These are phyloP conservation scores for Calonectria multiphialidica DNA, from an alignment of 2,329 filamentous ascomycete species.

Conservation along the genomic window DNA sequence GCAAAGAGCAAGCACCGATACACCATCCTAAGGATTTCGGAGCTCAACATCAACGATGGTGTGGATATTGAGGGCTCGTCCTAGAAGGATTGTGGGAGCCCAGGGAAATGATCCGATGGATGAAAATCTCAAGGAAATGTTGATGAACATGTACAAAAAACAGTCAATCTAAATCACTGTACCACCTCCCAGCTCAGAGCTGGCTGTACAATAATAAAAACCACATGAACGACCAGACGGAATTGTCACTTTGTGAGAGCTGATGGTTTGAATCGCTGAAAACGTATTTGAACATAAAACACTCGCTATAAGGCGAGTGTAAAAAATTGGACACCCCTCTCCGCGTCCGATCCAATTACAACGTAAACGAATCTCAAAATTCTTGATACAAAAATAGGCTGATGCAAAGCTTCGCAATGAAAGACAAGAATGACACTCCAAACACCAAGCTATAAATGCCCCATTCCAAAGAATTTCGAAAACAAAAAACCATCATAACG, in stretches of 20 bases:
- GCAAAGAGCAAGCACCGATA: constrained; percentile 92
- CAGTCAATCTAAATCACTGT: constrained; percentile 39
- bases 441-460: constrained; percentile 48
- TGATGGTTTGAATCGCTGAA: constrained; percentile 28
- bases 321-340: constrained; percentile 34
- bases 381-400: constrained; percentile 34
- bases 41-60: constrained; percentile 74
- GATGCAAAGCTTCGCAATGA: constrained; percentile 37
- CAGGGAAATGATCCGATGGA: constrained; percentile 16
- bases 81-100: constrained; percentile 16
- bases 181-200: constrained; percentile 42
- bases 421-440: constrained; percentile 44
- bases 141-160: constrained; percentile 41
- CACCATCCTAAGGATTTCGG: constrained; percentile 87
- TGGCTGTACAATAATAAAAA: constrained; percentile 46
- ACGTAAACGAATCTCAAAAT: constrained; percentile 19
- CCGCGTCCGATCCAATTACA: constrained; percentile 30
- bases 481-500: constrained; percentile 35
- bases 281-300: constrained; percentile 32
- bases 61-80: constrained; percentile 53
- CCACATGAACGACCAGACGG: constrained; percentile 29
- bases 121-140: constrained; percentile 21
- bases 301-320: constrained; percentile 29
- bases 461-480: constrained; percentile 38
- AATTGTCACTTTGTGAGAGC: not conserved